Percentiles rank a stretch among this genome's conserved stretches.
These are phyloP conservation scores for Hanseniaspora meyeri DNA, from an alignment of 805 yeast genomes.

Conservation along the genomic window DNA sequence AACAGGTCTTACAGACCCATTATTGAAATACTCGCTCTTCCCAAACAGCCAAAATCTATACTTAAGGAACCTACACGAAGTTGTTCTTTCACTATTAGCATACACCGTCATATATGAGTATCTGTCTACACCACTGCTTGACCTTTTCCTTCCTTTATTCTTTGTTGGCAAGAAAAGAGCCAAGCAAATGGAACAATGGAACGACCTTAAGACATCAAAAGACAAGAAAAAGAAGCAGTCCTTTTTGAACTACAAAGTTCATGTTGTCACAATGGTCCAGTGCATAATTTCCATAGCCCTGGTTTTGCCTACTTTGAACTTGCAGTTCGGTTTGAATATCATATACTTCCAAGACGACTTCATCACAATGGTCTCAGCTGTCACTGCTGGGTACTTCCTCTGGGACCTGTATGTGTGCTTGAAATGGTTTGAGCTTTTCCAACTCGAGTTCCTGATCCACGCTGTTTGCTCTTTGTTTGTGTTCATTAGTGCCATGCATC, in stretches of 20 bases:
- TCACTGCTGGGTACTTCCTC: conserved; percentile 73
- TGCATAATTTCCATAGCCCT: conserved; percentile 49
- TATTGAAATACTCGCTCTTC: conserved; percentile 23
- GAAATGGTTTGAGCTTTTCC: conserved; percentile 53
- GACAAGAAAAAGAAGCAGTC: conserved; percentile 28
- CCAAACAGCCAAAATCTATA: conserved; percentile 33
- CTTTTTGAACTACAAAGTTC: conserved; percentile 74
- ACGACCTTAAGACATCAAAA: conserved; percentile 32
- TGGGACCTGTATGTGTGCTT: conserved; percentile 79
- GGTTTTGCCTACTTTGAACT: conserved; percentile 56
- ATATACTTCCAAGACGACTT: conserved; percentile 63
- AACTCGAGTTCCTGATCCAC: conserved; percentile 70
- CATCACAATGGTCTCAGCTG: conserved; percentile 58
- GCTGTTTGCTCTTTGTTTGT: conserved; percentile 73
- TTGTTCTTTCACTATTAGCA: conserved; percentile 44
- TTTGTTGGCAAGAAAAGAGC: background rate
- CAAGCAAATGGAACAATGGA: conserved; percentile 35
- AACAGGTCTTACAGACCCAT: conserved; percentile 21
- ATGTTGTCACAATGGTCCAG: conserved; percentile 79
- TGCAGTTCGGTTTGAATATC: conserved; percentile 37
- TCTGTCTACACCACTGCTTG: conserved; percentile 33
- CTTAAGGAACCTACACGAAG: conserved; percentile 63
- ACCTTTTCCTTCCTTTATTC: background rate
- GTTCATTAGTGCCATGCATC: conserved; percentile 49
- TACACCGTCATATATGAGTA: conserved; percentile 39